Evolutionary conservation across 345 rosid species (phyloP).

Genomic region (Hirschfeldia incana): DNA sequence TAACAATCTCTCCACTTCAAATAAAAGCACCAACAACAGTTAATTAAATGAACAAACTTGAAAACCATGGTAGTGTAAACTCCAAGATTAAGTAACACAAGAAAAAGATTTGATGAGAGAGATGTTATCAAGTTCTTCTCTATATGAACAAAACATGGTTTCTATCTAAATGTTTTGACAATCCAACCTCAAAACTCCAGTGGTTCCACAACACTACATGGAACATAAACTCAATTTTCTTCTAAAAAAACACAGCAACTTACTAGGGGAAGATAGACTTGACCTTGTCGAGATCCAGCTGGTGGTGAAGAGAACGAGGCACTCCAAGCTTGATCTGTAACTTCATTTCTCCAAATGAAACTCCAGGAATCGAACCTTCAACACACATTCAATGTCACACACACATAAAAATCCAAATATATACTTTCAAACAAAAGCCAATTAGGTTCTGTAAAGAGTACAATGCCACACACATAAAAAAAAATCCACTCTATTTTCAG

Average conservation of each 20-base stretch:
- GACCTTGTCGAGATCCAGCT: conserved; percentile 26
- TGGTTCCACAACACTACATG: not conserved
- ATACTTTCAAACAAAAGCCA: no score
- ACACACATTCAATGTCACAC: conserved; percentile 2
- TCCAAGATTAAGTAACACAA: not conserved
- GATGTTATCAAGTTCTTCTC: not conserved
- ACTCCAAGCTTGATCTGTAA: conserved; percentile 84
- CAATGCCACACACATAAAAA: not conserved
- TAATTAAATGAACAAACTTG: not conserved
- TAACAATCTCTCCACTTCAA: conserved; percentile 62
- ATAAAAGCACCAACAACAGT: not conserved
- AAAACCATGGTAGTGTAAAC: not conserved
- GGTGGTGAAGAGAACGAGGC: conserved; percentile 75
- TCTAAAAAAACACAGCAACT: not conserved
- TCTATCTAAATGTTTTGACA: not conserved
- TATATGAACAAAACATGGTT: not conserved
- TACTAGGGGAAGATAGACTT: not conserved
- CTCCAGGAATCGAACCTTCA: conserved; percentile 92
- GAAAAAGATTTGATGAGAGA: not conserved
- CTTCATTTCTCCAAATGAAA: conserved; percentile 84
- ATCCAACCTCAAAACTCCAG: not conserved
- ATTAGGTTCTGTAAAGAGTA: no score
- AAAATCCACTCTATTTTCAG: not conserved
- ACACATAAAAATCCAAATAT: not conserved
- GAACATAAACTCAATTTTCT: not conserved